Conservation (phyloP, 345 rosid genomes). For the Eucalyptus curtisii region DNA sequence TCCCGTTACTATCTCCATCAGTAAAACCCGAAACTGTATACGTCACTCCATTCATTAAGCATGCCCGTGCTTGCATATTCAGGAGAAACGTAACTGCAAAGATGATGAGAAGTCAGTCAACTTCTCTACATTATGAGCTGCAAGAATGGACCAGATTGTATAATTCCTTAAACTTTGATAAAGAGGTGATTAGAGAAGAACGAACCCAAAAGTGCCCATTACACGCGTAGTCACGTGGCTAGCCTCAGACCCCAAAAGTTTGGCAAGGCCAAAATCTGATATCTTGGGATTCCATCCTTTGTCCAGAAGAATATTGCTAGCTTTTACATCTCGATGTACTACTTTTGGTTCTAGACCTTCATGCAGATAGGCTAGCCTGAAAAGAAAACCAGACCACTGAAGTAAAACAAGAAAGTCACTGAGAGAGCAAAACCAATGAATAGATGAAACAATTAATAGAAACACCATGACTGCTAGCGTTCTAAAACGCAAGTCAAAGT, state of each 20-base stretch:
- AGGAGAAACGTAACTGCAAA: constrained; percentile 75
- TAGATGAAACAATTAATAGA: neutral
- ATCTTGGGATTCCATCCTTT: constrained; percentile 78
- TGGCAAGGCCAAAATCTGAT: constrained; percentile 92
- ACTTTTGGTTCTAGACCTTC: constrained; percentile 97
- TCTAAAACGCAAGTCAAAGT: neutral
- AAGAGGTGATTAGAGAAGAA: neutral
- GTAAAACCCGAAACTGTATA: constrained; percentile 82
- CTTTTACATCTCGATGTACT: constrained; percentile 90
- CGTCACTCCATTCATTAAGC: constrained; percentile 96
- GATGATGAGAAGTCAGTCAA: neutral
- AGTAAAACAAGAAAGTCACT: neutral
- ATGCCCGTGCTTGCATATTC: constrained; percentile 95
- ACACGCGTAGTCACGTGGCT: constrained; percentile 93
- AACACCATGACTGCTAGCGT: neutral
- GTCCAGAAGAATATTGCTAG: constrained; percentile 83
- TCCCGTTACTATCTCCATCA: constrained; percentile 94
- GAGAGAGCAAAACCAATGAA: neutral
- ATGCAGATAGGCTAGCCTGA: constrained; percentile 86
- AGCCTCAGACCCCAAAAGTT: constrained; percentile 74
- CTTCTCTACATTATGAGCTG: neutral
- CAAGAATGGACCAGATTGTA: neutral
- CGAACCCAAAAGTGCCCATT: constrained; percentile 94
- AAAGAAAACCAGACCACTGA: neutral
- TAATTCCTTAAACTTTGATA: neutral